Evolutionary conservation across 768 basidiomycete species (phyloP).

Genomic region (Amanita subjunquillea): DNA sequence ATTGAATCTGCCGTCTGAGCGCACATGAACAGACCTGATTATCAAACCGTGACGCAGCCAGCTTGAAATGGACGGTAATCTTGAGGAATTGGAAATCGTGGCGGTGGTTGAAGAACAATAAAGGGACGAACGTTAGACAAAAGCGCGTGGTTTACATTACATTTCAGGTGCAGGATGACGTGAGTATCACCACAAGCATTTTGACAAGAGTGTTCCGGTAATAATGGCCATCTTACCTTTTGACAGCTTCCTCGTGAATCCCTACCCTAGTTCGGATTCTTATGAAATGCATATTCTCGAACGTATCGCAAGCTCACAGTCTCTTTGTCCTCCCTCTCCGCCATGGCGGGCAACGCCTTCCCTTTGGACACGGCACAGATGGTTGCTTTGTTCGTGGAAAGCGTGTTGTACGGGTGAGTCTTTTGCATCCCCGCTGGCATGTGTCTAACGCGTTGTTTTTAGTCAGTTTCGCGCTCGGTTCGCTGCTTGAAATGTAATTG

Average conservation of each 20-base stretch:
- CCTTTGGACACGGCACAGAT: conserved; percentile 27
- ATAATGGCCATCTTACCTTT: too few relatives aligned
- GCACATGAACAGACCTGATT: too few relatives aligned
- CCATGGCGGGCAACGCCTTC: conserved; percentile 8
- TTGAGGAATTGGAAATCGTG: too few relatives aligned
- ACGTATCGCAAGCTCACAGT: background rate
- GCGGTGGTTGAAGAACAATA: too few relatives aligned
- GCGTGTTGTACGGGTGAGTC: conserved; percentile 26
- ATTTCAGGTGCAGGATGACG: too few relatives aligned
- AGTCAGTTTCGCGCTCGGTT: background rate
- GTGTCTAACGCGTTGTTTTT: background rate
- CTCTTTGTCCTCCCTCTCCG: background rate
- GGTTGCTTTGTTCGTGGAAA: conserved; percentile 30
- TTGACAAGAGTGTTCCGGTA: too few relatives aligned
- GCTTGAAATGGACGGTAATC: too few relatives aligned
- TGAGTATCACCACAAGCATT: too few relatives aligned
- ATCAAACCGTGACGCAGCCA: too few relatives aligned
- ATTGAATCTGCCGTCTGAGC: background rate
- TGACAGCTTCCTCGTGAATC: background rate
- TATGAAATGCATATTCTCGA: background rate
- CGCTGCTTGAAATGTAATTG: background rate
- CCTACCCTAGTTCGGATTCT: background rate
- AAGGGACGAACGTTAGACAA: too few relatives aligned
- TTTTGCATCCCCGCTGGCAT: background rate
- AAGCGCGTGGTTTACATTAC: too few relatives aligned